Evolutionary conservation across 495 filamentous ascomycete species (phyloP), one percentile per base, ranked within the genome.

Genomic region (Penicillium manginii): DNA sequence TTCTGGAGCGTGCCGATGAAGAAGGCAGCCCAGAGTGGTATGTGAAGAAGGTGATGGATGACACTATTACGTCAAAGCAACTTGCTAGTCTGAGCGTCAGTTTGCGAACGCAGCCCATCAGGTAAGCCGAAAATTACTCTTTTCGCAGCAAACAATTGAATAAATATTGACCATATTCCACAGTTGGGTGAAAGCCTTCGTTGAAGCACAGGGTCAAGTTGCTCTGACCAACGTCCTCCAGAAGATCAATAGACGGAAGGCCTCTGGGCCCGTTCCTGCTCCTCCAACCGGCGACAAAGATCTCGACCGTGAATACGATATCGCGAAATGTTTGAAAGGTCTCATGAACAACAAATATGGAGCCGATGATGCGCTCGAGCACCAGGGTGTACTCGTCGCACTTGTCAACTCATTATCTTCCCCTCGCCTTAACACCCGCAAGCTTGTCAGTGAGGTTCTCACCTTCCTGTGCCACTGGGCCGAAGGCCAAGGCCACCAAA

Each of bases 321-420:
- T 98, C 63, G 85, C 96, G 58, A 98, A 98, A 76, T 98, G 96
- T 75, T 73, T 98, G 50, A 98, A 98, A 75, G 91, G 92, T 48
- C 73, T 98, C 48, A 96, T 98, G 89, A 98, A 98, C 83, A 98
- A 96, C 82, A 96, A 96, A 67, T 98, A 93, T 74, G 94, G 94
- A 46, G 96, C 94, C 31, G 96, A 98, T 64, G 92, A 98, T 82
- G 94, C 96, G n/a, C 80, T 98, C 47, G 77, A 82, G 35, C 94
- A 98, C 71, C 89, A 94, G 65, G 87, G 91, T 64, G 89, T 97
- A 57, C 87, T 97, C 54, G 88, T 92, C 53, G 90, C 96, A 10
- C 83, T 98, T 35, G 91, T 89, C 52, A 93, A 86, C 48, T 96
- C 91, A 22, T 77, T 98, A 46, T 88, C 91, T 35, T 97, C 93